Evolutionary conservation across 2,329 filamentous ascomycete species (phyloP), one percentile per base, ranked within the genome.

Genomic region (Aaosphaeria pasadenensis): DNA sequence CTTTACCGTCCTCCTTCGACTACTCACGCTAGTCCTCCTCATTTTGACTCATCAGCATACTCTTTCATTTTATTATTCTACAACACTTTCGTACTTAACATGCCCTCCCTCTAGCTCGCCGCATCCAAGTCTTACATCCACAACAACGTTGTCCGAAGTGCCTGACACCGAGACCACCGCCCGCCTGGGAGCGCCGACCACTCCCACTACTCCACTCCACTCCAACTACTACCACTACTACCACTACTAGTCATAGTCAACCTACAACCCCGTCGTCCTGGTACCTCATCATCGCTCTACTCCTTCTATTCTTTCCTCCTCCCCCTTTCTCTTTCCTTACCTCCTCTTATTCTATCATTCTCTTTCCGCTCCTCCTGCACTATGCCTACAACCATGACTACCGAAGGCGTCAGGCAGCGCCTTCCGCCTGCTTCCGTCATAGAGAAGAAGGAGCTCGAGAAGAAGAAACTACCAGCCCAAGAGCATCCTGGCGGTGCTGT

Each of bases 401-500:
- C 57, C 55, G 49, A 64, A 44, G 58, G 60, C 54, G 55, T 67
- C 52, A 60, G 54, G 51, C 62, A 63, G 53, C 64, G 68, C 17
- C 60, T 64, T 54, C 60, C 62, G 52, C 53, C 63, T 35, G 44
- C 57, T 44, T 59, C 62, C 55, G 56, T 55, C 11, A 46, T 49
- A 53, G 32, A 54, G 43, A 42, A 50, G 46, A 48, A 47, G 39
- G 48, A 45, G 31, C 43, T 41, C 30, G 36, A 47, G 28, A 45
- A 49, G 9, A 53, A 47, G 45, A 53, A 50, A 36, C 49, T 43
- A 5, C 39, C 48, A 28, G 47, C 50, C 43, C 30, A 44, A 45
- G 50, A 58, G 32, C 70, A 72, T 43, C 70, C 70, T 13, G 64
- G 58, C 28, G 70, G 69, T 5, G 59, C 64, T 9, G 62, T 71